These are phyloP conservation scores for Plasmodium vinckei DNA, from an alignment of 169 alveolate species.

Conservation along the genomic window DNA sequence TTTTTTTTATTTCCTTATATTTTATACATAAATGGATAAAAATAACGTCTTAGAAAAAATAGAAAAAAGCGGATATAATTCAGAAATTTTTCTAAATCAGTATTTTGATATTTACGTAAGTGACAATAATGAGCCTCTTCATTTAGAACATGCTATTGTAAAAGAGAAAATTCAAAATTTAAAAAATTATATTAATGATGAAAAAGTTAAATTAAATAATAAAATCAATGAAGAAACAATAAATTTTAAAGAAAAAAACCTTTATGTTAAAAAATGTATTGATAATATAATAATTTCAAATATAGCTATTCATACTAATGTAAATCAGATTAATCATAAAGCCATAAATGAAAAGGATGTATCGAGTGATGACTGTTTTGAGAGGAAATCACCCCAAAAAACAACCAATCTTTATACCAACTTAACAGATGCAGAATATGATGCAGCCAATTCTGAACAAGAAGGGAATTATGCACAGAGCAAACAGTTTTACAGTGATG, in stretches of 20 bases:
- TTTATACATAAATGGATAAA: constrained; percentile 16
- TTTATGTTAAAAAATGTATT: not conserved
- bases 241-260: constrained; percentile 5
- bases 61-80: constrained; percentile 2
- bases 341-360: not conserved
- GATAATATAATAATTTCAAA: not conserved
- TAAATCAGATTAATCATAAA: not conserved
- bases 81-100: constrained; percentile 10
- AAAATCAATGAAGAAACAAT: constrained; percentile 30
- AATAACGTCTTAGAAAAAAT: constrained; percentile 1
- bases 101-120: constrained; percentile 18
- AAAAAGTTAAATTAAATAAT: constrained; percentile 12
- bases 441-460: too few species aligned
- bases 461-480: too few species aligned
- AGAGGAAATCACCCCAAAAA: too few species aligned
- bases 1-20: not conserved
- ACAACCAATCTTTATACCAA: too few species aligned
- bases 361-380: too few species aligned
- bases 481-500: too few species aligned
- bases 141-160: not conserved
- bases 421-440: too few species aligned
- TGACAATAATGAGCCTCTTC: not conserved
- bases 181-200: not conserved
- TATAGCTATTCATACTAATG: not conserved
- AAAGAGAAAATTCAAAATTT: not conserved